Conservation (phyloP, 176 grass and related monocot genomes). For the Panicum miliaceum region DNA sequence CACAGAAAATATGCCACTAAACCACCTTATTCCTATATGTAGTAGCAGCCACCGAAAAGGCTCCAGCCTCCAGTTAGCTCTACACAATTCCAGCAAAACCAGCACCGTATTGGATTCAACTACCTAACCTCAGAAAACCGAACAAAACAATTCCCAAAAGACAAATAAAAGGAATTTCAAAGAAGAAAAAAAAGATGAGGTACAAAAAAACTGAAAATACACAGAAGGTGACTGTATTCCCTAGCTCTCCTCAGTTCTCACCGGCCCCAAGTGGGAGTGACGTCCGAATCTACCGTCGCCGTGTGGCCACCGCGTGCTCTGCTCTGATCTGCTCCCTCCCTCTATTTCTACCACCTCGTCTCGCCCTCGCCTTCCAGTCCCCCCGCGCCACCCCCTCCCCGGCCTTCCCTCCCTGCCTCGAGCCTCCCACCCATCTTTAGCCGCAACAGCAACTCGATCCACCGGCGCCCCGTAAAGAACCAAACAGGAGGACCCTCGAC, state of each 20-base stretch:
- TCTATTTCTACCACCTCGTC: constrained; percentile 42
- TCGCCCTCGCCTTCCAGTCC: neutral
- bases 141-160: neutral
- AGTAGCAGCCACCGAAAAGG: neutral
- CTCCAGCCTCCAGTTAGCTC: neutral
- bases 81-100: neutral
- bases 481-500: neutral
- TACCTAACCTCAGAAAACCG: neutral
- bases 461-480: neutral
- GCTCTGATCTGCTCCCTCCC: neutral
- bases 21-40: neutral
- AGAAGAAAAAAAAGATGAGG: neutral
- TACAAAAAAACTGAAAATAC: neutral
- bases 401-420: constrained; percentile 8
- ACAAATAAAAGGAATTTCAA: neutral
- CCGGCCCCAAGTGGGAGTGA: constrained; percentile 33
- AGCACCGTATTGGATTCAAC: neutral
- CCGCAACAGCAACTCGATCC: neutral
- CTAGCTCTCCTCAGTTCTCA: neutral
- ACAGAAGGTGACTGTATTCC: neutral
- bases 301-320: constrained; percentile 31
- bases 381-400: neutral
- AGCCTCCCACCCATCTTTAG: constrained; percentile 1
- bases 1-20: neutral
- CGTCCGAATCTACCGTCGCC: constrained; percentile 29